Conservation (phyloP, 345 rosid species). For the Chamaenerion angustifolium region DNA sequence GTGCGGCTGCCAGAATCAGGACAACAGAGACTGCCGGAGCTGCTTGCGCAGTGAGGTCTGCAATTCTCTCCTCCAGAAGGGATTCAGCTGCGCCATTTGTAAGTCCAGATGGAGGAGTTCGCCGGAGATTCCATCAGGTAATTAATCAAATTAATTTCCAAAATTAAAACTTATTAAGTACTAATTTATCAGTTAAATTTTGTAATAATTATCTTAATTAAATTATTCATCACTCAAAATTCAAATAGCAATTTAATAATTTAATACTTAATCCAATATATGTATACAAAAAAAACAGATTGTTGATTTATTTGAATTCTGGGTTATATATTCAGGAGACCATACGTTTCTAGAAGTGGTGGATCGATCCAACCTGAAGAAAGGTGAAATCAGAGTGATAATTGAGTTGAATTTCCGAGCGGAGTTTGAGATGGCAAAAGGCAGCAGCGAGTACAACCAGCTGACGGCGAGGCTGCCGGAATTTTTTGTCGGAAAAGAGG, state of each 20-base stretch:
- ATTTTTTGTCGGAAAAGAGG: constrained; percentile 59
- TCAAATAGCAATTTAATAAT: too few relatives aligned
- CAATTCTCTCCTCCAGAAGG: constrained; percentile 35
- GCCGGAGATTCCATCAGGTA: constrained; percentile 59
- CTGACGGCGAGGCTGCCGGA: constrained; percentile 39
- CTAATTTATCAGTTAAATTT: too few relatives aligned
- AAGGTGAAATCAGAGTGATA: constrained; percentile 35
- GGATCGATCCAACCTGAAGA: constrained; percentile 33
- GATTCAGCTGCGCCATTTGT: constrained; percentile 46
- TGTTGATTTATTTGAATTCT: not conserved
- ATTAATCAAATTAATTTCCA: not conserved
- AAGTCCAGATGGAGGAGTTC: constrained; percentile 78
- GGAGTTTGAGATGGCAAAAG: constrained; percentile 76
- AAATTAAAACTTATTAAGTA: too few relatives aligned
- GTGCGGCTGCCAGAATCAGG: constrained; percentile 39
- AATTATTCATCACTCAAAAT: too few relatives aligned
- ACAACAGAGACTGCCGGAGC: constrained; percentile 40
- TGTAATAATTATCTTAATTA: too few relatives aligned
- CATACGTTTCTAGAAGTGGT: constrained; percentile 54
- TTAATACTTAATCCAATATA: too few relatives aligned
- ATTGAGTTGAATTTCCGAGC: constrained; percentile 63
- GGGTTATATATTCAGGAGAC: constrained; percentile 29
- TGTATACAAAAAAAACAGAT: too few relatives aligned
- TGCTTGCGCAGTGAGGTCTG: constrained; percentile 44
- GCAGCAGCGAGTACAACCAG: constrained; percentile 44